A percentile compares a stretch with the other conserved stretches of the same genome.
Evolutionary conservation across 2,329 filamentous ascomycete species (phyloP).

Genomic region (Stachybotrys chlorohalonatus): DNA sequence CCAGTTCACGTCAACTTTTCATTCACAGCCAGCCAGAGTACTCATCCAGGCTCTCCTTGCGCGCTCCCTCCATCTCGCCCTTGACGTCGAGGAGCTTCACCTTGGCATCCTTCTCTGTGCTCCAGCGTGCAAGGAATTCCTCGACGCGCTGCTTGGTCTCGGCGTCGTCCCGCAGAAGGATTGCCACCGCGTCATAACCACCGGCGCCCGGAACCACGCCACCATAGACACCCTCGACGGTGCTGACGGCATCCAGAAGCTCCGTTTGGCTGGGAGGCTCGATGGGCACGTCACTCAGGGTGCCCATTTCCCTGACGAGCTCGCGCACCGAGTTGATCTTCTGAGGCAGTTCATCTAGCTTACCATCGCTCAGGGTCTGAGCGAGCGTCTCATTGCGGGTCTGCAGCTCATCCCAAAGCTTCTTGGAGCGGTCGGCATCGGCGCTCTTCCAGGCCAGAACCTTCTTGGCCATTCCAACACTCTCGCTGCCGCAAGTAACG

Average conservation of each 20-base stretch:
- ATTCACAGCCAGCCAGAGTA: slow-evolving; percentile 36
- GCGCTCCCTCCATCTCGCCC: slow-evolving; percentile 63
- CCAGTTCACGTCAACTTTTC: background rate
- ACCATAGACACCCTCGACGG: slow-evolving; percentile 71
- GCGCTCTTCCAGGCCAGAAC: slow-evolving; percentile 73
- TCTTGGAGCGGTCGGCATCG: slow-evolving; percentile 53
- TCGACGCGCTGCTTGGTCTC: slow-evolving; percentile 53
- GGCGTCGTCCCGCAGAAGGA: slow-evolving; percentile 67
- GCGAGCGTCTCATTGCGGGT: slow-evolving; percentile 63
- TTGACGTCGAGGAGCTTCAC: slow-evolving; percentile 62
- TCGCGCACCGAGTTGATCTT: slow-evolving; percentile 44
- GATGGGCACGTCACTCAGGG: slow-evolving; percentile 68
- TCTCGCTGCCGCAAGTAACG: slow-evolving; percentile 88
- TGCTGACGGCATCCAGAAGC: slow-evolving; percentile 67
- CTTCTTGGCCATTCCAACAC: slow-evolving; percentile 90
- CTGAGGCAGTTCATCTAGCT: slow-evolving; percentile 30
- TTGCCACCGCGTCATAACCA: slow-evolving; percentile 80
- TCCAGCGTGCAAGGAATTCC: slow-evolving; percentile 58
- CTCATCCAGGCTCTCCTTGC: slow-evolving; percentile 32
- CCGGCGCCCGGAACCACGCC: slow-evolving; percentile 92
- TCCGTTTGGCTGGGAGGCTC: slow-evolving; percentile 81
- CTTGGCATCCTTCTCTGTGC: slow-evolving; percentile 43
- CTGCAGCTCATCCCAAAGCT: slow-evolving; percentile 70
- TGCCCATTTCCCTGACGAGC: slow-evolving; percentile 70
- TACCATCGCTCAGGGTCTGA: slow-evolving; percentile 45